Evolutionary conservation across 805 yeast species (phyloP), one percentile per base, ranked within the genome.

Genomic region (Lipomyces spencermartinsiae): DNA sequence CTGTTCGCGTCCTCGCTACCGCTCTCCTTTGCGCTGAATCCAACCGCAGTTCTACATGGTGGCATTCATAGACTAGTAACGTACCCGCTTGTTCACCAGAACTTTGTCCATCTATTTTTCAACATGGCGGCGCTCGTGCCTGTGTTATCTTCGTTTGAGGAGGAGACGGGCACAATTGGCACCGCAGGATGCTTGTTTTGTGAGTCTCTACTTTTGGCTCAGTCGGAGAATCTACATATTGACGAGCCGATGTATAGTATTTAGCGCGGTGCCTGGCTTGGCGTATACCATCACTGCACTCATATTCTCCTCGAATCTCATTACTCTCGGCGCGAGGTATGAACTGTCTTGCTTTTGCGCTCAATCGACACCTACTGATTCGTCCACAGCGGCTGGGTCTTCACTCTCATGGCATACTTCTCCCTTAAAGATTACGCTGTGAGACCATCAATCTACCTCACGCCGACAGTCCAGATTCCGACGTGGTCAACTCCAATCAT

Each of bases 91-190:
- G 73, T 63, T 12, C 73, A 71, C 62, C 63, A 60, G 64, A 63
- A 64, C 39, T 49, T 71, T 19, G 22, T 65, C 22, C 71, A 71
- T 55, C 22, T 70, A 22, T 57, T 70, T 33, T 70, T 71, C 58
- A 71, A 71, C 43, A 55, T 70, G n/a, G 53, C 64, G 9, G 71
- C 73, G 19, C 51, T 71, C 22, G 53, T 65, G 16, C 71, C 73
- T 8, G 70, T 71, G 1, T 53, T 71, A 64, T 63, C 73, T 12
- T 53, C 66, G 56, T 71, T 71, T 58, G 73, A 71, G 55, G 69
- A 67, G 61, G 68, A 71, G 55, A 67, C 66, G 14, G 73, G 73
- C 25, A 69, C 73, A 4, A 33, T 71, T 25, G 70, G 65, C n/a
- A 70, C 73, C 22, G 70, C 69, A 19, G 71, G 71, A n/a, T 49